Evolutionary conservation across 352 stramenopile genomes (phyloP).

Genomic region (Globisporangium canariense): DNA sequence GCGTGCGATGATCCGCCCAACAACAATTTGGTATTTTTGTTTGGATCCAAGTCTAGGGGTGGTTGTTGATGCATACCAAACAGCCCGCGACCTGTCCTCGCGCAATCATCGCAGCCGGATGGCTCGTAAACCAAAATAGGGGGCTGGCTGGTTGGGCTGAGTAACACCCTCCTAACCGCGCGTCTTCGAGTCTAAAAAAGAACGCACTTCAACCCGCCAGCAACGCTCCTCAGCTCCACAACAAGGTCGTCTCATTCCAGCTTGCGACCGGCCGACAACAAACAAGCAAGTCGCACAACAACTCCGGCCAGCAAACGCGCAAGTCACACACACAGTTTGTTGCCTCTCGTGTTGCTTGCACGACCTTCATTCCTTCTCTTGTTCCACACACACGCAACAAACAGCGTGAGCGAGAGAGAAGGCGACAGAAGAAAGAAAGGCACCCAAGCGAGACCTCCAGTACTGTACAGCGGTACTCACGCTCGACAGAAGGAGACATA

Average conservation of each 20-base stretch:
- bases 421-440: constrained; percentile 3
- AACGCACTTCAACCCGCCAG: constrained; percentile 8
- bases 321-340: neutral
- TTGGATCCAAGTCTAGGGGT: neutral
- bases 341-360: neutral
- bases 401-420: neutral
- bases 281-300: neutral
- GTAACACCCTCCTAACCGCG: constrained; percentile 7
- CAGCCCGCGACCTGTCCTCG: neutral
- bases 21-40: too few species aligned
- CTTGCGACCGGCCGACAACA: constrained; percentile 11
- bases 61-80: neutral
- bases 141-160: neutral
- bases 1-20: too few species aligned
- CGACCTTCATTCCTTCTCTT: constrained; percentile 8
- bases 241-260: constrained; percentile 8
- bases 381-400: neutral
- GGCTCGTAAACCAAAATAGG: constrained; percentile 16
- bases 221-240: neutral
- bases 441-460: neutral
- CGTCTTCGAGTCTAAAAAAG: neutral
- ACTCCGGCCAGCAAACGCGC: neutral
- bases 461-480: neutral
- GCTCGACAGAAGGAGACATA: constrained; percentile 3
- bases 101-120: constrained; percentile 7